Conservation (phyloP, 805 yeast genomes). For the Geotrichum ghanense region DNA sequence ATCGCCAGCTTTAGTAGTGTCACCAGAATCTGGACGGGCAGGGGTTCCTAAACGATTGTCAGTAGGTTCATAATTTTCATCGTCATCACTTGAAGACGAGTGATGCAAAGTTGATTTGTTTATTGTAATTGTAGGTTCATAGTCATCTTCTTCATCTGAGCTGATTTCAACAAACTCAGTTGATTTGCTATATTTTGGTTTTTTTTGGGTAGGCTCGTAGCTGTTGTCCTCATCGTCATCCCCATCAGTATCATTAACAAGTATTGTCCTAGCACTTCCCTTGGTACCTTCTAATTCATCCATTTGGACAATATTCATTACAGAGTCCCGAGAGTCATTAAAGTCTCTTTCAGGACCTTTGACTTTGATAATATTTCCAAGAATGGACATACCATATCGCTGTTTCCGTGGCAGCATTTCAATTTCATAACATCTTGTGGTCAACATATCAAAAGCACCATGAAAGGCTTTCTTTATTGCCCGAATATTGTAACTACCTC, state of each 20-base stretch:
- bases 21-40: background rate
- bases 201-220: background rate
- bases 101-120: too few species aligned
- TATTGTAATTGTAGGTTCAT: too few species aligned
- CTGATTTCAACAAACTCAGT: background rate
- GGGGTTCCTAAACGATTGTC: background rate
- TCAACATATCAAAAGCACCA: constrained; percentile 73
- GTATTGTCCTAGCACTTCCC: background rate
- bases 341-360: constrained; percentile 68
- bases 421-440: constrained; percentile 65
- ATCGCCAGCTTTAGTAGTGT: background rate
- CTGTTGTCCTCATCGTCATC: background rate
- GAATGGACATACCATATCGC: constrained; percentile 58
- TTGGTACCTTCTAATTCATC: constrained; percentile 7
- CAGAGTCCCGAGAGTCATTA: constrained; percentile 33
- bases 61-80: background rate
- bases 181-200: background rate
- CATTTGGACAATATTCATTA: constrained; percentile 4
- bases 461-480: constrained; percentile 77
- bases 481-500: constrained; percentile 72
- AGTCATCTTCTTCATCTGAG: background rate
- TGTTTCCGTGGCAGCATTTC: constrained; percentile 53
- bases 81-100: too few species aligned
- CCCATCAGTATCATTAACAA: background rate
- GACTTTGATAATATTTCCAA: constrained; percentile 70